Base-by-base conservation (phyloP, 345 rosid genomes). In the Eucalyptus brandiana region DNA sequence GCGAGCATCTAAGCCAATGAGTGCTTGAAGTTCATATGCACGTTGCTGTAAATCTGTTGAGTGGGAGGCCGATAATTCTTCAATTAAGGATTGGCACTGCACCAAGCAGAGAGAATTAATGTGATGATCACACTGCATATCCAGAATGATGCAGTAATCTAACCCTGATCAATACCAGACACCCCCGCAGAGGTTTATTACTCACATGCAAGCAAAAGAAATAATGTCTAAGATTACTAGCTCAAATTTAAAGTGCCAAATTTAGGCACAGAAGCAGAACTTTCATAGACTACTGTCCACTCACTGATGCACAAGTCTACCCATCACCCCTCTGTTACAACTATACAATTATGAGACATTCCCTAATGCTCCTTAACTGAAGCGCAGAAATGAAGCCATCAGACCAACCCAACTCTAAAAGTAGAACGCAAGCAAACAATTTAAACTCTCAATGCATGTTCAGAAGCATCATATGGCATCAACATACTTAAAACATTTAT, bases 41-140 rank as follows among this genome's bases (percentile, higher is more conserved):
- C 99, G 99, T 90, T 98, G 99, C 95, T 98, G 99, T 92, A 98
- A 92, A 92, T 98, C 99, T 88, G 99, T 95, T 88, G 99, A 98
- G 93, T 97, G 98, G 90, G 99, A 97, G 90, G 97, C 99, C 88
- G 96, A 92, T 89, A 95, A 92, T 92, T 96, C 99, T 92, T 97
- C 99, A 69, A 96, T 93, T 92, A 98, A 92, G 53, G 99, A 94
- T 91, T 98, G 99, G 89, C 97, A 98, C 99, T 98, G 94, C 93
- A 95, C 83, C 88, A 91, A 32, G 49, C 88, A 88, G 90, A 87
- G 51, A 87, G 40, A 37, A 21, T 76, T 76, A 76, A 76, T 8
- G 9, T 19, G 9, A 21, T 40, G 28, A 30, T 83, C 34, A 86
- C 26, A 51, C 12, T 60, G 54, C 89, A 87, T 21, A 47, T 17